Evolutionary conservation across 192 early-diverging fungal genomes (phyloP), one percentile per base, ranked within the genome.

Genomic region (Coemansia sp.): DNA sequence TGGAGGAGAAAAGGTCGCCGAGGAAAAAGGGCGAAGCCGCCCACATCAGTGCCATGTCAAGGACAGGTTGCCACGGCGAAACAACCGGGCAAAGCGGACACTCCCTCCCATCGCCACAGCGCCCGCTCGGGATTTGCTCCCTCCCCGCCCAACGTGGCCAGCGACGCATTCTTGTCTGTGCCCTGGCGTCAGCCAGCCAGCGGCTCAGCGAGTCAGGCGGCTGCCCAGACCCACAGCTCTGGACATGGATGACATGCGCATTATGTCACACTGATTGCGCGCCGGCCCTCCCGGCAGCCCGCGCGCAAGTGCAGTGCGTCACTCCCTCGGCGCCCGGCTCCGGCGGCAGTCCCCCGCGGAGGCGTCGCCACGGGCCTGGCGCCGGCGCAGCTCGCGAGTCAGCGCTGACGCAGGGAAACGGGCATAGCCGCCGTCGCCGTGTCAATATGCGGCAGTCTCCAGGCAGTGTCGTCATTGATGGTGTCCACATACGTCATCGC

Each of bases 11-110:
- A 39, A 39, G 19, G 17, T 14, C 38, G 19, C 7, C 15, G 19
- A 17, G 38, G 38, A 39, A 39, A 36, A 39, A 39, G 38, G 38
- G 38, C 38, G 38, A 39, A 45, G 43, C 43, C 23, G 43, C 26
- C 12, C 26, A 4, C 25, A 26, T 10, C 43, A 45, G 23, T 45
- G 43, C 43, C 11, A 23, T 10, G 26, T 45, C 43, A 23, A 17
- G n/a, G 23, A 26, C 14, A 14, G 10, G 9, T 35, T 35, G 25
- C 43, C 5, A 20, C 43, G 15, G 12, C 22, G 8, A 25, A 20
- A 23, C 43, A 25, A 11, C 6, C 19, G 15, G 14, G 6, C 12
- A 3, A 39, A 39, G 19, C 38, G n/a, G 17, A 7, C 15, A 20
- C 11, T 14, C n/a, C n/a, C n/a, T 3, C 7, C 17, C 38, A 1